Conservation (phyloP, 768 basidiomycete genomes). For the Xerocomellus intermedius region DNA sequence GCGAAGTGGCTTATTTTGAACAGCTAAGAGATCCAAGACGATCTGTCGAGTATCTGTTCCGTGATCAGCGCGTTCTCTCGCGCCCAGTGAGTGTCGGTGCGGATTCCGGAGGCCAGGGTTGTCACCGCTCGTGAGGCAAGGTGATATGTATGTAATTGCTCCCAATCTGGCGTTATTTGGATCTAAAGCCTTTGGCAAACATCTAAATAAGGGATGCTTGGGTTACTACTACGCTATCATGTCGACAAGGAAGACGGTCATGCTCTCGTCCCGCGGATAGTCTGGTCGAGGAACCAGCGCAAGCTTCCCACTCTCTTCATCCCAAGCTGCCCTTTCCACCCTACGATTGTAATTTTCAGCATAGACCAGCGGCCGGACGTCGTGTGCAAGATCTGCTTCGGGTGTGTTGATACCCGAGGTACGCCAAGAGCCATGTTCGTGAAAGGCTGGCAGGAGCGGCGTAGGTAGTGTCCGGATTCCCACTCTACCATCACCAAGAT, state of each 20-base stretch:
- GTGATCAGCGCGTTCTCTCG: neutral
- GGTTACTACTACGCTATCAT: neutral
- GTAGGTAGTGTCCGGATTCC: too few species aligned
- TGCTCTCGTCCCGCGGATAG: neutral
- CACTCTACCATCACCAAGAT: too few species aligned
- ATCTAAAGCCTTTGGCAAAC: conserved; percentile 29
- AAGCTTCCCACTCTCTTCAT: neutral
- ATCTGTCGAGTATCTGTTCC: neutral
- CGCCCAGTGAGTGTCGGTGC: neutral
- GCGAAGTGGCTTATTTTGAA: neutral
- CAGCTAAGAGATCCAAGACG: neutral
- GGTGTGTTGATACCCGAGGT: neutral
- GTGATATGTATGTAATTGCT: neutral
- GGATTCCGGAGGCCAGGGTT: neutral
- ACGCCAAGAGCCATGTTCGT: too few species aligned
- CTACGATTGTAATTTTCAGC: neutral
- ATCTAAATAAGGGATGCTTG: conserved; percentile 9
- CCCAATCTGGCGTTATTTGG: conserved; percentile 23
- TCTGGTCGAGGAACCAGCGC: conserved; percentile 1
- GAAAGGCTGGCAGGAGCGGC: too few species aligned
- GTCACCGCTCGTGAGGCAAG: conserved; percentile 1
- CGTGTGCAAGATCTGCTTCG: conserved; percentile 1
- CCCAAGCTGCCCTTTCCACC: neutral
- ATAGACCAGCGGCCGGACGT: neutral
- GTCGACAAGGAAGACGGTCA: neutral